phyloP scores from a whole-genome alignment of 352 stramenopile genomes.

The Globisporangium camurandrum region DNA sequence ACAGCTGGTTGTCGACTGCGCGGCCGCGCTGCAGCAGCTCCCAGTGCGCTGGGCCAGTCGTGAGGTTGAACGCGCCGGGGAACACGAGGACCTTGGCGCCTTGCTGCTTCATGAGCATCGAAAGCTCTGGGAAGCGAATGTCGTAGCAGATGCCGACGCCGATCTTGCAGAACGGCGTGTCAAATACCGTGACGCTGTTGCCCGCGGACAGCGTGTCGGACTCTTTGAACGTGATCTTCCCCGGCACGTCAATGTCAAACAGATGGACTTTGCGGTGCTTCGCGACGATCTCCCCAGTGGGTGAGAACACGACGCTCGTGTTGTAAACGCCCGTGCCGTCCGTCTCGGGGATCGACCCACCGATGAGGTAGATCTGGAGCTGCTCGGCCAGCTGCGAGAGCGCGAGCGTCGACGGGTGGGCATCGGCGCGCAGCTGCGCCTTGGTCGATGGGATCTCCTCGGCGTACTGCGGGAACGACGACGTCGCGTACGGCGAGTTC shows the following conservation, averaged over 20 bases:
- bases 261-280: slow-evolving; percentile 99
- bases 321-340: slow-evolving; percentile 94
- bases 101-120: slow-evolving; percentile 93
- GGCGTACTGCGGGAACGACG: slow-evolving; percentile 96
- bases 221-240: slow-evolving; percentile 99
- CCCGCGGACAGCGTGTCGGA: slow-evolving; percentile 97
- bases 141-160: slow-evolving; percentile 99
- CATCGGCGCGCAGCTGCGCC: slow-evolving; percentile 36
- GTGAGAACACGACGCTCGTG: slow-evolving; percentile 96
- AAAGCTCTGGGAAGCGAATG: slow-evolving; percentile 98
- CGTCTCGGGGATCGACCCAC: slow-evolving; percentile 94
- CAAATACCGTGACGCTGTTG: slow-evolving; percentile 78
- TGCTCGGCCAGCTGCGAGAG: slow-evolving; percentile 88
- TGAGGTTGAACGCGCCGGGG: slow-evolving; percentile 84
- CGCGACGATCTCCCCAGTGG: slow-evolving; percentile 90
- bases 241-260: slow-evolving; percentile 99
- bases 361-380: slow-evolving; percentile 92
- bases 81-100: slow-evolving; percentile 85
- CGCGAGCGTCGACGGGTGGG: slow-evolving; percentile 82
- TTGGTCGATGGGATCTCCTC: slow-evolving; percentile 89
- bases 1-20: slow-evolving; percentile 94
- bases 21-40: slow-evolving; percentile 96
- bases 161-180: slow-evolving; percentile 89
- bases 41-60: slow-evolving; percentile 96
- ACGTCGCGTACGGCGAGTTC: slow-evolving; percentile 97